A percentile compares a stretch with the other conserved stretches of the same genome.
Evolutionary conservation across 257 asterid species (phyloP).

Genomic region (Solanum virginianum): DNA sequence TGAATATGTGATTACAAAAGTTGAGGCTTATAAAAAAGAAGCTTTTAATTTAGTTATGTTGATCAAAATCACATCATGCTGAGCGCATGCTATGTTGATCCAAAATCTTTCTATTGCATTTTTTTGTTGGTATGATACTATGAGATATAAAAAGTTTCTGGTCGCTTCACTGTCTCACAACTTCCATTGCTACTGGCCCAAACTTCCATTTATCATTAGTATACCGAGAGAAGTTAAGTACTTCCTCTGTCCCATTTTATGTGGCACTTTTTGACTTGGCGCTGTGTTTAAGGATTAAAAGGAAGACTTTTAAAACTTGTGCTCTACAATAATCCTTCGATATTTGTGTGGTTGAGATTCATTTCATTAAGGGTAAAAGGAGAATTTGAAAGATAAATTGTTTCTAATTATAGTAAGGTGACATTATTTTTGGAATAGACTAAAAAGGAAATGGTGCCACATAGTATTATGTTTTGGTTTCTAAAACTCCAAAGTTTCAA

Average conservation of each 20-base stretch:
- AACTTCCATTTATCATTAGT: not conserved
- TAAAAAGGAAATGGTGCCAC: too few species aligned
- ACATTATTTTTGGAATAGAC: too few species aligned
- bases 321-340: too few species aligned
- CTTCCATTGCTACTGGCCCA: not conserved
- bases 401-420: too few species aligned
- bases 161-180: not conserved
- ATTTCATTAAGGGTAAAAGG: too few species aligned
- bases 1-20: not conserved
- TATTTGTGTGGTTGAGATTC: too few species aligned
- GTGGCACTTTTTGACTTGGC: too few species aligned
- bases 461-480: not conserved
- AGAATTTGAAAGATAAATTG: too few species aligned
- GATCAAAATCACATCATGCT: not conserved
- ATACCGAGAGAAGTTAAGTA: not conserved
- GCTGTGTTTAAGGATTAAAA: too few species aligned
- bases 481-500: not conserved
- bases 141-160: not conserved
- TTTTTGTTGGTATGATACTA: not conserved
- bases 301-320: too few species aligned
- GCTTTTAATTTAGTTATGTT: not conserved
- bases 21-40: not conserved
- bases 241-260: too few species aligned
- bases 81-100: not conserved
- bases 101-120: not conserved